Percentiles rank a stretch among this genome's conserved stretches.
phyloP scores from a whole-genome alignment of 495 filamentous ascomycete genomes.

The Daldinia caldariorum region DNA sequence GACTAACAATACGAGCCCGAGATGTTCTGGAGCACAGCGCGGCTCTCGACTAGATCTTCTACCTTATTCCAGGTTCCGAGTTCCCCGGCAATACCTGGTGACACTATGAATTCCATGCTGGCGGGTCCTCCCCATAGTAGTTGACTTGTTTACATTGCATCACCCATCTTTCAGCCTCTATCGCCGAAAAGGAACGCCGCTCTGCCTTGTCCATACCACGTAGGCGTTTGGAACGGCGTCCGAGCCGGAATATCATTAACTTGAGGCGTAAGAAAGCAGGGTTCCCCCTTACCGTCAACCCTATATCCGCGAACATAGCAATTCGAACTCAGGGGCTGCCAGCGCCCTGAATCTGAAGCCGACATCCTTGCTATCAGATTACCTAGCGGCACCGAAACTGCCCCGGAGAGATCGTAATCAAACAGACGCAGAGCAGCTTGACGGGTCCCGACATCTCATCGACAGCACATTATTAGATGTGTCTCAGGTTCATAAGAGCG shows the following conservation, averaged over 20 bases:
- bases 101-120: not conserved
- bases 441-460: slow-evolving; percentile 11
- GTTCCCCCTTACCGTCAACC: slow-evolving; percentile 6
- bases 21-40: not conserved
- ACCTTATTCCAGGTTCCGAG: not conserved
- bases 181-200: slow-evolving; percentile 11
- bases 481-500: slow-evolving; percentile 4
- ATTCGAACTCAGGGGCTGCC: slow-evolving; percentile 22
- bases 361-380: slow-evolving; percentile 20
- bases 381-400: not conserved
- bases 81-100: not conserved
- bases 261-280: slow-evolving; percentile 14
- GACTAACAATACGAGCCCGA: not conserved
- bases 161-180: slow-evolving; percentile 5
- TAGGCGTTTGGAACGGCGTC: slow-evolving; percentile 6
- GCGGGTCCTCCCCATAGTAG: not conserved
- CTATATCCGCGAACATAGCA: slow-evolving; percentile 16
- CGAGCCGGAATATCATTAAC: slow-evolving; percentile 13
- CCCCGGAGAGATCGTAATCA: slow-evolving; percentile 14
- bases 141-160: not conserved
- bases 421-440: slow-evolving; percentile 5
- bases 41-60: not conserved
- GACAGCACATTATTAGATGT: not conserved
- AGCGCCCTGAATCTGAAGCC: slow-evolving; percentile 12
- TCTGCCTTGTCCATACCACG: slow-evolving; percentile 6